A percentile compares a stretch with the other conserved stretches of the same genome.
Conservation (phyloP, 805 yeast species). For the Wickerhamiella siamensis region DNA sequence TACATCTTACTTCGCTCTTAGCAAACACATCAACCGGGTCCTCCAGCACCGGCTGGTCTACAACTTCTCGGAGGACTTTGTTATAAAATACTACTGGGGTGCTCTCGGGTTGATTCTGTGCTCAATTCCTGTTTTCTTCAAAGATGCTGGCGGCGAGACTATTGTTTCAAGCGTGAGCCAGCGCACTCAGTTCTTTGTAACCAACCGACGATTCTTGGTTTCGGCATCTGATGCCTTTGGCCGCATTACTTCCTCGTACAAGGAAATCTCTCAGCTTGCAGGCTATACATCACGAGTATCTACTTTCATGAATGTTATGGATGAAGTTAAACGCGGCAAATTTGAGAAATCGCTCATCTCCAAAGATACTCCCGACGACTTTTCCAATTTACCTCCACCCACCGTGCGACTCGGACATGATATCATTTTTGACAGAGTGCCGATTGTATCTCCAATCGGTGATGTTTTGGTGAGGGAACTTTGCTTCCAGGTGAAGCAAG, state of each 20-base stretch:
- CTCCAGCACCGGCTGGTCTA: conserved; percentile 60
- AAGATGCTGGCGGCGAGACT: conserved; percentile 25
- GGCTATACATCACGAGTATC: conserved; percentile 70
- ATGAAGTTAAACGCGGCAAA: conserved; percentile 31
- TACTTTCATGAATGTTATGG: conserved; percentile 51
- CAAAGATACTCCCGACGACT: neutral
- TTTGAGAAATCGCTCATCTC: conserved; percentile 16
- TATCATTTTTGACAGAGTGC: conserved; percentile 53
- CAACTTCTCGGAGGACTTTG: conserved; percentile 73
- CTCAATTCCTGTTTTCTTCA: conserved; percentile 72
- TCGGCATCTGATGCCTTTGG: conserved; percentile 84
- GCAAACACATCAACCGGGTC: conserved; percentile 60
- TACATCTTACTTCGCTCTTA: conserved; percentile 65
- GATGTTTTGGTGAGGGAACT: conserved; percentile 54
- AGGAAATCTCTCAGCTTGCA: conserved; percentile 64
- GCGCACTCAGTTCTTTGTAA: conserved; percentile 38
- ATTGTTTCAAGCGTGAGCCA: conserved; percentile 6
- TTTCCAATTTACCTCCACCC: neutral
- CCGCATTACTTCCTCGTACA: conserved; percentile 69
- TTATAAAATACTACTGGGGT: conserved; percentile 89
- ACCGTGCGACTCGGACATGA: conserved; percentile 34
- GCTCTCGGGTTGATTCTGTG: conserved; percentile 84
- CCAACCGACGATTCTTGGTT: conserved; percentile 69
- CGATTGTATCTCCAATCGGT: conserved; percentile 75
- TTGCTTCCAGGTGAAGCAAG: conserved; percentile 58